Conservation (phyloP, 805 yeast species). For the Priceomyces haplophilus region DNA sequence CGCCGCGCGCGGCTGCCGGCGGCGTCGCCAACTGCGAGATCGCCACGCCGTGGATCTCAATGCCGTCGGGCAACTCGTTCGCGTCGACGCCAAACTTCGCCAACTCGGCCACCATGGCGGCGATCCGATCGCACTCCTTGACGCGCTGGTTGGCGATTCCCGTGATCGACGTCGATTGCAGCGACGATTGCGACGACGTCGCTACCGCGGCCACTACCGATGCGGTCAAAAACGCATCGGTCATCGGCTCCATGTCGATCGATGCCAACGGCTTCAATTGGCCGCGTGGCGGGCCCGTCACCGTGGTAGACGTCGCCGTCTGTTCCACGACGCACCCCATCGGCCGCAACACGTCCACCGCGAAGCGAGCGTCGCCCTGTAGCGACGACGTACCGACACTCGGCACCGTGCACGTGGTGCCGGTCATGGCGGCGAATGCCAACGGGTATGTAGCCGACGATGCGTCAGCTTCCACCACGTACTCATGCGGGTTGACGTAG, state of each 20-base stretch:
- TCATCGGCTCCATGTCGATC: constrained; percentile 99
- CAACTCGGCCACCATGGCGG: constrained; percentile 87
- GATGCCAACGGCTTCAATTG: constrained; percentile 62
- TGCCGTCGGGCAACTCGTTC: constrained; percentile 87
- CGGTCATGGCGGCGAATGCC: constrained; percentile 96
- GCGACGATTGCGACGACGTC: no score
- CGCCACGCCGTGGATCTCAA: constrained; percentile 73
- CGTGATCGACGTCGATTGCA: constrained; percentile 70
- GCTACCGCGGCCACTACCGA: constrained; percentile 97
- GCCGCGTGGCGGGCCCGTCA: constrained; percentile 80
- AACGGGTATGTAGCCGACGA: constrained; percentile 97
- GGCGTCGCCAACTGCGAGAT: constrained; percentile 55
- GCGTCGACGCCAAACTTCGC: constrained; percentile 88
- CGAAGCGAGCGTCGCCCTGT: constrained; percentile 97
- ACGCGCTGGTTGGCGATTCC: constrained; percentile 99
- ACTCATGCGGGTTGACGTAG: constrained; percentile 77
- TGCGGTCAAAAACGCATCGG: constrained; percentile 97
- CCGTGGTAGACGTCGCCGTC: constrained; percentile 83
- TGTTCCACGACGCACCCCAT: constrained; percentile 94
- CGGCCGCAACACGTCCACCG: constrained; percentile 84
- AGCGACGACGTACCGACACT: constrained; percentile 88
- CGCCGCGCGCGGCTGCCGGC: constrained; percentile 46
- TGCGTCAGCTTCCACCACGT: constrained; percentile 94
- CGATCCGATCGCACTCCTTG: constrained; percentile 93
- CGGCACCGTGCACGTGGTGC: constrained; percentile 88